Conservation (phyloP, 2,329 filamentous ascomycete species). For the Rutstroemia sp. region DNA sequence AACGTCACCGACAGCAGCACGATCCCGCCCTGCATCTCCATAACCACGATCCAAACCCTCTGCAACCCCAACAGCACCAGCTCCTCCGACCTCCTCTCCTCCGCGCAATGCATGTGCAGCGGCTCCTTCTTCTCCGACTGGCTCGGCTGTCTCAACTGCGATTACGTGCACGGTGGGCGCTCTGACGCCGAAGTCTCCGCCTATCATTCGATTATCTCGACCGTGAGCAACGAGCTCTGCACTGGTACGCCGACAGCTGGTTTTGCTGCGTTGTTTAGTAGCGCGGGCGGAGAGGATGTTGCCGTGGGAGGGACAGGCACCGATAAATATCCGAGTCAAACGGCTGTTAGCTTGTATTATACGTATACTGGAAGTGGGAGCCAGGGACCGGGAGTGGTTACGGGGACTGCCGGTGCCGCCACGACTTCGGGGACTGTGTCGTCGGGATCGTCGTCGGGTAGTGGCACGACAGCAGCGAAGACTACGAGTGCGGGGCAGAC, state of each 20-base stretch:
- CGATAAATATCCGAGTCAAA: slow-evolving; percentile 32
- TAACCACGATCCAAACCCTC: slow-evolving; percentile 30
- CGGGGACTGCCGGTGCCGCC: slow-evolving; percentile 33
- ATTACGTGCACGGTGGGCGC: slow-evolving; percentile 35
- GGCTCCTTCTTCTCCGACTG: slow-evolving; percentile 38
- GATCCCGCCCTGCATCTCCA: slow-evolving; percentile 30
- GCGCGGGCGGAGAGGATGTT: slow-evolving; percentile 21
- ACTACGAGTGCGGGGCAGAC: not conserved
- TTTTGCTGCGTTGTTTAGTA: slow-evolving; percentile 31
- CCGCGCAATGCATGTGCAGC: slow-evolving; percentile 36
- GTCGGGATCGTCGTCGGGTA: too few species aligned
- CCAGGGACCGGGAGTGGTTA: slow-evolving; percentile 37
- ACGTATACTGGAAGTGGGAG: slow-evolving; percentile 28
- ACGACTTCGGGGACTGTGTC: slow-evolving; percentile 15
- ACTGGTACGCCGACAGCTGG: slow-evolving; percentile 32
- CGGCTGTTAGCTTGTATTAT: slow-evolving; percentile 38
- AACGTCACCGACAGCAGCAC: slow-evolving; percentile 11
- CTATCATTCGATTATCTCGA: slow-evolving; percentile 31
- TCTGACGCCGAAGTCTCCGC: slow-evolving; percentile 30
- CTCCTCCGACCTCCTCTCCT: slow-evolving; percentile 24
- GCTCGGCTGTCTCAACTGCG: slow-evolving; percentile 36
- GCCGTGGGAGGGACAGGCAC: slow-evolving; percentile 27
- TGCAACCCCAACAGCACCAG: slow-evolving; percentile 31
- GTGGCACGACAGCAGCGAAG: not conserved
- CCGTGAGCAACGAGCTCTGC: slow-evolving; percentile 33